A percentile compares a stretch with the other conserved stretches of the same genome.
Conservation (phyloP, 352 stramenopile species). For the Blastocystis sp. region DNA sequence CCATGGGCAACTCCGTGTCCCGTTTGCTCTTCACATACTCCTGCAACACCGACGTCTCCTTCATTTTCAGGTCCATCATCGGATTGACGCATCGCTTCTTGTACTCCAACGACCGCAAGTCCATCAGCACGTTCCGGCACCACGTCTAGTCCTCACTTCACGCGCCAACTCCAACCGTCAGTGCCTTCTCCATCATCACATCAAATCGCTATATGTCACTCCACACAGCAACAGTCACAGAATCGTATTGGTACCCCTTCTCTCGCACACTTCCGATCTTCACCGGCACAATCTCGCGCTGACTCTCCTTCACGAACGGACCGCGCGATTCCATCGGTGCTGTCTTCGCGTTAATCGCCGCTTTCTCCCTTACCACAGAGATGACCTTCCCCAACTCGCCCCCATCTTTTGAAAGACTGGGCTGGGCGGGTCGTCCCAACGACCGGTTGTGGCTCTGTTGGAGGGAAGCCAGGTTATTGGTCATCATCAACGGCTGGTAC, state of each 20-base stretch:
- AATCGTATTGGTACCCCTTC: not conserved
- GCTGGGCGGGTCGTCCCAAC: not conserved
- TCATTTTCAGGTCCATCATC: not conserved
- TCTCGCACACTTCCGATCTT: not conserved
- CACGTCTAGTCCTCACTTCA: conserved; percentile 9
- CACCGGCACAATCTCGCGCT: not conserved
- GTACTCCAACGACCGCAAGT: not conserved
- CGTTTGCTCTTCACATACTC: not conserved
- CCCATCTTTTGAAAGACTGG: not conserved
- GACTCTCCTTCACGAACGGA: not conserved
- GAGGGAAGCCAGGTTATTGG: too few relatives aligned
- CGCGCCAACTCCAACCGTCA: not conserved
- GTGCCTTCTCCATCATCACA: not conserved
- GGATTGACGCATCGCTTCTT: not conserved
- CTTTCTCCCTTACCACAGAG: not conserved
- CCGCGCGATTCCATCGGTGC: not conserved
- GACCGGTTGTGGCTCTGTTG: not conserved
- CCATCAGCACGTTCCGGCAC: not conserved
- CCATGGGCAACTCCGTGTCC: not conserved
- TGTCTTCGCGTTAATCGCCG: not conserved
- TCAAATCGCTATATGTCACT: conserved; percentile 36
- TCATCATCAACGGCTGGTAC: too few relatives aligned
- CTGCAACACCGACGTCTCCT: not conserved
- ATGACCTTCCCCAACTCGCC: not conserved
- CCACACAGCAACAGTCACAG: not conserved